Percentiles rank a stretch among this genome's conserved stretches.
phyloP scores from a whole-genome alignment of 2,329 filamentous ascomycete species.

The Paecilomyces niveus region DNA sequence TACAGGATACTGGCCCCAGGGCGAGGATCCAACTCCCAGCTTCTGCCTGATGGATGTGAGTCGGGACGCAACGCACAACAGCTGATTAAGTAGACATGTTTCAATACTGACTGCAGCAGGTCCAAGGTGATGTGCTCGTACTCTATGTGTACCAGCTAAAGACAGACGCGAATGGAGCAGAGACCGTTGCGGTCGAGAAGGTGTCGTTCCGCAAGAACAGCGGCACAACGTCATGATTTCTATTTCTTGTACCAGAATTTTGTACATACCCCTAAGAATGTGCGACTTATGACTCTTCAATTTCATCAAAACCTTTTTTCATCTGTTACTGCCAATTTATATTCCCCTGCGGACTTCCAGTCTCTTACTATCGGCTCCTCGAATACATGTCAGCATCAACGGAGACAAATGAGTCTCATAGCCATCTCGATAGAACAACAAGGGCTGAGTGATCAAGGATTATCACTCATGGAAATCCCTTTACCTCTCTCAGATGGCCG shows the following conservation, averaged over 20 bases:
- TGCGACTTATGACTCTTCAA: conserved; percentile 9
- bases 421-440: no score
- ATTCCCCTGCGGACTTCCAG: neutral
- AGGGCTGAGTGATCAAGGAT: neutral
- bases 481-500: neutral
- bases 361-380: neutral
- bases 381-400: neutral
- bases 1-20: conserved; percentile 51
- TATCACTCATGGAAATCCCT: neutral
- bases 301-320: neutral
- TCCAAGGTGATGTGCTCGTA: conserved; percentile 92
- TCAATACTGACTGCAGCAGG: conserved; percentile 45
- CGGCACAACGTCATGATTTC: conserved; percentile 46
- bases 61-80: conserved; percentile 18
- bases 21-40: conserved; percentile 72
- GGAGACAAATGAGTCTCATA: neutral
- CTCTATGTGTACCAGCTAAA: conserved; percentile 88
- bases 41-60: conserved; percentile 97
- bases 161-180: conserved; percentile 67
- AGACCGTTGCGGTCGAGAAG: conserved; percentile 78
- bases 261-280: conserved; percentile 25
- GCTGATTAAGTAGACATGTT: conserved; percentile 12
- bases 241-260: conserved; percentile 8
- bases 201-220: conserved; percentile 77
- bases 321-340: neutral